Evolutionary conservation across 441 rosid genomes (phyloP).

Genomic region (Mallotus repandus): DNA sequence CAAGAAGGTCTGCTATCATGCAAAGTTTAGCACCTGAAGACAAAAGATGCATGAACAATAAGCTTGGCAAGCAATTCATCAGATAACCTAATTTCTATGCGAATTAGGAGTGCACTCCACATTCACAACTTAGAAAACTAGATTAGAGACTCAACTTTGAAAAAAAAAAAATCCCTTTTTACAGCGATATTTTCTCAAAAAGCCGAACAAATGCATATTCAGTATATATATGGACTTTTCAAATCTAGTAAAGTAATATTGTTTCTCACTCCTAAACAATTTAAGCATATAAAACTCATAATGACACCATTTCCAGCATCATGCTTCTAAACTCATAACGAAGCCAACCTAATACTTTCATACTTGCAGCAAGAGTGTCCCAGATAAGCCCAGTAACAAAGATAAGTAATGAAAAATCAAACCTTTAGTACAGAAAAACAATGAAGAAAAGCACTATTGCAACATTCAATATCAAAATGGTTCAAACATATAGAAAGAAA

Average conservation of each 20-base stretch:
- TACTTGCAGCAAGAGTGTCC: not conserved
- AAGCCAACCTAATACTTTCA: slow-evolving; percentile 2
- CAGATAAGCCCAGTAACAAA: not conserved
- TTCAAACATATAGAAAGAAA: not conserved
- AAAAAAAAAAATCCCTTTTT: not conserved
- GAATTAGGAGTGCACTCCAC: not conserved
- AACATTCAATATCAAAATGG: not conserved
- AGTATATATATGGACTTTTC: not conserved
- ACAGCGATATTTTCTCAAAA: not conserved
- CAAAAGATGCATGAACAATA: slow-evolving; percentile 5
- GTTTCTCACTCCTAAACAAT: not conserved
- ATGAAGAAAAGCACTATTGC: not conserved
- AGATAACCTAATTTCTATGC: slow-evolving; percentile 2
- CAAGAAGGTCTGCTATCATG: slow-evolving; percentile 74
- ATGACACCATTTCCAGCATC: too few relatives aligned
- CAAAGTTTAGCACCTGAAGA: slow-evolving; percentile 90
- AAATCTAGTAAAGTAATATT: not conserved
- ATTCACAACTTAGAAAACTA: not conserved
- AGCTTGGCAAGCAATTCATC: not conserved
- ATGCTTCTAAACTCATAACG: not conserved
- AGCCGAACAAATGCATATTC: not conserved
- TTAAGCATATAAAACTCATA: not conserved
- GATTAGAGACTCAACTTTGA: not conserved
- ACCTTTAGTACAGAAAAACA: not conserved
- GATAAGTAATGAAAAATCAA: not conserved